phyloP scores from a whole-genome alignment of 2,329 filamentous ascomycete species.

The Colletotrichum sp. region DNA sequence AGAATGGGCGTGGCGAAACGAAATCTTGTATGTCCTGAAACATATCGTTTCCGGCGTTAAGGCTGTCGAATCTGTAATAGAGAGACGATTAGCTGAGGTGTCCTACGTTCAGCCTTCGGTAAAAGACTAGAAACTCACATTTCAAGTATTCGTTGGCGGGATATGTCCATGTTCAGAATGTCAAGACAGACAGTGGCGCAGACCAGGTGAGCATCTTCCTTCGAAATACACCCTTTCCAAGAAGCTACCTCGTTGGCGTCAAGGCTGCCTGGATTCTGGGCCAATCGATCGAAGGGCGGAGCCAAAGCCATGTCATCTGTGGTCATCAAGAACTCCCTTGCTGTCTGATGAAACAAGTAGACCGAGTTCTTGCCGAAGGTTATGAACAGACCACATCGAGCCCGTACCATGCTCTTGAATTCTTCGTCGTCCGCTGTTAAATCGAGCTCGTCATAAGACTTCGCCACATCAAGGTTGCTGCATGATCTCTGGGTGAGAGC shows the following conservation, averaged over 20 bases:
- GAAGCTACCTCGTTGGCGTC: background rate
- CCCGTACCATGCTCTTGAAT: background rate
- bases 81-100: background rate
- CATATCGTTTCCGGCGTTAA: background rate
- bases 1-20: background rate
- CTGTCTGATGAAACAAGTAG: background rate
- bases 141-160: background rate
- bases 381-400: background rate
- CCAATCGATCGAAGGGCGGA: background rate
- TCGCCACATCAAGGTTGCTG: background rate
- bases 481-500: background rate
- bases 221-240: background rate
- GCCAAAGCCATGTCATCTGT: background rate
- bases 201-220: background rate
- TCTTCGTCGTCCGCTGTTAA: background rate
- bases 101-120: background rate
- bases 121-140: background rate
- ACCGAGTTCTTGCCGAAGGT: background rate
- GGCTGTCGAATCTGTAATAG: background rate
- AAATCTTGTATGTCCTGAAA: background rate
- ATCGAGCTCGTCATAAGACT: background rate
- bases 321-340: background rate
- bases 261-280: background rate
- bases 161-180: background rate
- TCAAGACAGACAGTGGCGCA: background rate